Evolutionary conservation across 441 rosid species (phyloP).

Genomic region (Populus hybrid): DNA sequence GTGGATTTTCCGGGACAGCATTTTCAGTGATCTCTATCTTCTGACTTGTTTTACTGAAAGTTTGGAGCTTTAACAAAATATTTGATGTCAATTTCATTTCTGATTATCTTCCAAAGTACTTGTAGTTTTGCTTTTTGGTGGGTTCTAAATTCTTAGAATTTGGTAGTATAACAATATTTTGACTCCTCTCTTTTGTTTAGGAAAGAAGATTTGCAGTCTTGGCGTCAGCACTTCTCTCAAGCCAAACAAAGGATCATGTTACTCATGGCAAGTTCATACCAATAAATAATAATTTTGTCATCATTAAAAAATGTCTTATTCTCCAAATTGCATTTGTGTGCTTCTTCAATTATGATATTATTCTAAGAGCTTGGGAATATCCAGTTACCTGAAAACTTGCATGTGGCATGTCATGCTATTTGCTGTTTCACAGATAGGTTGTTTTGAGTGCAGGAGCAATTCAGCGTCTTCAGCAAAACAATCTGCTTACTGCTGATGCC

Average conservation of each 20-base stretch:
- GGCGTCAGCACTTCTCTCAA: conserved; percentile 78
- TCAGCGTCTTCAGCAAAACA: conserved; percentile 65
- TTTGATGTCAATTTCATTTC: not conserved
- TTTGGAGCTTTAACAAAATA: not conserved
- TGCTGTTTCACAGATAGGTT: not conserved
- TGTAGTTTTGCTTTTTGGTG: not conserved
- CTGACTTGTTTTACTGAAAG: not conserved
- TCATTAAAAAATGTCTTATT: not conserved
- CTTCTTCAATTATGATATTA: not conserved
- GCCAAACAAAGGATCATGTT: conserved; percentile 93
- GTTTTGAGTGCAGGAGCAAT: conserved; percentile 67
- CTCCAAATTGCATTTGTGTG: not conserved
- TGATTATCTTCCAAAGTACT: not conserved
- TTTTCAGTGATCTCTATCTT: not conserved
- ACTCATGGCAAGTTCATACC: conserved; percentile 53
- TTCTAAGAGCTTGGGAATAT: not conserved
- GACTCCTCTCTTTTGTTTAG: conserved; percentile 31
- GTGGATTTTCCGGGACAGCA: not conserved
- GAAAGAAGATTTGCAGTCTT: conserved; percentile 91
- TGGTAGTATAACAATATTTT: not conserved
- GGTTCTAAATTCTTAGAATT: not conserved
- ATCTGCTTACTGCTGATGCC: conserved; percentile 76
- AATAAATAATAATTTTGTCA: not conserved
- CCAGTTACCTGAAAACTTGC: not conserved
- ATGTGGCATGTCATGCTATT: not conserved